Conservation (phyloP, 768 basidiomycete genomes). For the Thelephora ganbajun region DNA sequence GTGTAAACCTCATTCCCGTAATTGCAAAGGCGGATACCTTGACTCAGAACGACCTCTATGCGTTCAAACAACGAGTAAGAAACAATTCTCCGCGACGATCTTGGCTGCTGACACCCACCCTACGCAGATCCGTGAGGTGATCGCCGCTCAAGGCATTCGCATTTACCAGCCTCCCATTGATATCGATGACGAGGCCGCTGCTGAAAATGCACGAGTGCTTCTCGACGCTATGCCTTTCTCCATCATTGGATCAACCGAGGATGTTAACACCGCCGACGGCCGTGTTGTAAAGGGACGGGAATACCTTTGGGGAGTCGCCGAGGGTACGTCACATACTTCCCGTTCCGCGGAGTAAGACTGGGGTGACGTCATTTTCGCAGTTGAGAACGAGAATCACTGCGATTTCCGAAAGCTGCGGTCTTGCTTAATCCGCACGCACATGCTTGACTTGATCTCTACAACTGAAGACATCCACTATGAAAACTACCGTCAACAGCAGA, state of each 20-base stretch:
- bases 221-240: conserved; percentile 95
- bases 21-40: conserved; percentile 96
- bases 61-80: conserved; percentile 87
- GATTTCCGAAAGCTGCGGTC: conserved; percentile 98
- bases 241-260: conserved; percentile 94
- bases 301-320: conserved; percentile 99
- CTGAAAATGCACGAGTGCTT: conserved; percentile 80
- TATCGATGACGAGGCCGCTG: conserved; percentile 69
- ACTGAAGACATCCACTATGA: conserved; percentile 96
- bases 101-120: conserved; percentile 7
- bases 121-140: conserved; percentile 71
- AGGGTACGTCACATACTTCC: conserved; percentile 39
- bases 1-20: conserved; percentile 96
- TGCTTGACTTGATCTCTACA: conserved; percentile 94
- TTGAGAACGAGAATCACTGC: conserved; percentile 98
- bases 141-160: conserved; percentile 84
- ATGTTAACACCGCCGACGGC: conserved; percentile 85
- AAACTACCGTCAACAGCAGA: conserved; percentile 94
- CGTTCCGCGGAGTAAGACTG: background rate
- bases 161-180: conserved; percentile 93
- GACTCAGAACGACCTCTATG: conserved; percentile 80
- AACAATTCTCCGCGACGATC: background rate
- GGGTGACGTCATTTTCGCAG: conserved; percentile 23
- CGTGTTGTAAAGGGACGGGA: conserved; percentile 92
- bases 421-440: conserved; percentile 91